Conservation (phyloP, 306 rosid genomes). For the Oemleria cerasiformis region DNA sequence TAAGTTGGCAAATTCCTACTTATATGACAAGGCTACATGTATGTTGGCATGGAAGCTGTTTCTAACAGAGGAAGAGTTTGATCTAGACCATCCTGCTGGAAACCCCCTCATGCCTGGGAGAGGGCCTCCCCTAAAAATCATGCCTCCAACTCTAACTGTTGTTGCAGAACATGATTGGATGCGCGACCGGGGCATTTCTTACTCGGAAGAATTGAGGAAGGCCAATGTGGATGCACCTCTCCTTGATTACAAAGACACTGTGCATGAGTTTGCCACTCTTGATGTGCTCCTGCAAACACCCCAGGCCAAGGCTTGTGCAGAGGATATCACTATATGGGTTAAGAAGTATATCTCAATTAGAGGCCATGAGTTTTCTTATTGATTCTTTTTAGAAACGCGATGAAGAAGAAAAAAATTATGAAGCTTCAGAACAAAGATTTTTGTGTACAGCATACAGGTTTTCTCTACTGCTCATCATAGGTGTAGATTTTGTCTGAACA, state of each 20-base stretch:
- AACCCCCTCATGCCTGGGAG: slow-evolving; percentile 66
- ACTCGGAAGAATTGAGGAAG: slow-evolving; percentile 32
- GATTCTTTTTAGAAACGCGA: background rate
- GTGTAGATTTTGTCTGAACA: background rate
- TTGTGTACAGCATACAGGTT: slow-evolving; percentile 4
- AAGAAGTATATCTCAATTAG: slow-evolving; percentile 31
- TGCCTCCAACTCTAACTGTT: slow-evolving; percentile 85
- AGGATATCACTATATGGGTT: slow-evolving; percentile 34
- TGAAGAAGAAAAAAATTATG: background rate
- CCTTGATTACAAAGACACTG: slow-evolving; percentile 31
- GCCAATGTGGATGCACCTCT: slow-evolving; percentile 31
- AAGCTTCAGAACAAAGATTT: background rate
- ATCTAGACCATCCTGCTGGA: slow-evolving; percentile 77
- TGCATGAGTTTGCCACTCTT: slow-evolving; percentile 39
- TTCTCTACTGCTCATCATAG: background rate
- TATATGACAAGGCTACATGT: slow-evolving; percentile 83
- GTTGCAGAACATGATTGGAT: slow-evolving; percentile 93
- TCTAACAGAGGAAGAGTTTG: slow-evolving; percentile 65
- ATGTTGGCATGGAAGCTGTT: slow-evolving; percentile 88
- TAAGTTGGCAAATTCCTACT: slow-evolving; percentile 82
- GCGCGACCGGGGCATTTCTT: slow-evolving; percentile 85
- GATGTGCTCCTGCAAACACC: slow-evolving; percentile 33
- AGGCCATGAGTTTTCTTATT: slow-evolving; percentile 37
- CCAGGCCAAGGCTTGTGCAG: slow-evolving; percentile 31
- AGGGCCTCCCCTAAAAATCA: slow-evolving; percentile 60